phyloP scores from a whole-genome alignment of 2,329 filamentous ascomycete genomes.

The Fusarium sp. region DNA sequence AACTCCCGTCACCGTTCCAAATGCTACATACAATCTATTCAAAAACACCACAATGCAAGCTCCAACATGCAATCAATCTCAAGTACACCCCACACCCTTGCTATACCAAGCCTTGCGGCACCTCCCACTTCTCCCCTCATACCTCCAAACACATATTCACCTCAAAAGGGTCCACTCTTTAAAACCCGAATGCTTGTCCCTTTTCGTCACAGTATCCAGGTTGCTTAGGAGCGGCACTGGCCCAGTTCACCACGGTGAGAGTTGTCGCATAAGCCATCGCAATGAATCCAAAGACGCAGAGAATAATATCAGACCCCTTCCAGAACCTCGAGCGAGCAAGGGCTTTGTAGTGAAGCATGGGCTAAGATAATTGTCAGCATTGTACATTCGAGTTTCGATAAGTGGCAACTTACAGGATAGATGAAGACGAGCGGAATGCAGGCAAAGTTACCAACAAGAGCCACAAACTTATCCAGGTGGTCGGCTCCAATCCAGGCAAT shows the following conservation, averaged over 20 bases:
- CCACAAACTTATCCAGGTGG: constrained; percentile 97
- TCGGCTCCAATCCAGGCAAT: constrained; percentile 95
- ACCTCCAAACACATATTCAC: constrained; percentile 3
- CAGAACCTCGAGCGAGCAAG: constrained; percentile 80
- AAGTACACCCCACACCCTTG: not conserved
- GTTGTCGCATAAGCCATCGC: constrained; percentile 94
- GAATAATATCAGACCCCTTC: constrained; percentile 78
- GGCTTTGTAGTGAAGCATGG: constrained; percentile 88
- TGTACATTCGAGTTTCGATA: not conserved
- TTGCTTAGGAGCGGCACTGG: constrained; percentile 66
- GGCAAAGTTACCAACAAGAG: constrained; percentile 95
- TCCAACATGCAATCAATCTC: constrained; percentile 38
- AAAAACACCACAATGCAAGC: constrained; percentile 44
- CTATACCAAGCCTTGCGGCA: constrained; percentile 33
- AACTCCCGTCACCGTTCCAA: constrained; percentile 34
- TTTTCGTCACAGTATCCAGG: constrained; percentile 70
- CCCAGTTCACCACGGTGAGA: constrained; percentile 91
- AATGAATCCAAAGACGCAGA: constrained; percentile 86
- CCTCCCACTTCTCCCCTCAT: constrained; percentile 12
- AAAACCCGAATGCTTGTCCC: constrained; percentile 47
- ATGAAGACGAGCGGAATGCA: constrained; percentile 98
- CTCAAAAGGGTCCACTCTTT: constrained; percentile 12
- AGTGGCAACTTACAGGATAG: constrained; percentile 82
- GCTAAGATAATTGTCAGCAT: constrained; percentile 69
- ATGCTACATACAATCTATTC: constrained; percentile 48